Evolutionary conservation across 345 rosid genomes (phyloP).

Genomic region (Eucalyptus viminalis): DNA sequence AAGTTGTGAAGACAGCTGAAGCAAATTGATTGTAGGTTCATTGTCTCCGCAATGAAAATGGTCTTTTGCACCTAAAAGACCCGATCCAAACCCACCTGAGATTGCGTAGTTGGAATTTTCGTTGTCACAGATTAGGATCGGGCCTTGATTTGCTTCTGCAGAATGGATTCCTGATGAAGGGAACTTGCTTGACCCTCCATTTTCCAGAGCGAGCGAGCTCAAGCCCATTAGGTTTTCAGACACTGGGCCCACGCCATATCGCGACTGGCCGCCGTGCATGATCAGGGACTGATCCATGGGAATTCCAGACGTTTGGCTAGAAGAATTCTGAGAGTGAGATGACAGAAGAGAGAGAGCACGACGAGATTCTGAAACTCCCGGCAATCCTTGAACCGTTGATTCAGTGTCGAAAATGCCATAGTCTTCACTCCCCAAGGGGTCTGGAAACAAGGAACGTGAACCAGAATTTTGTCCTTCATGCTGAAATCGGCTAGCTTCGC

Average conservation of each 20-base stretch:
- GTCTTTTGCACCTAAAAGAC: conserved; percentile 7
- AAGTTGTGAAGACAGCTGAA: conserved; percentile 42
- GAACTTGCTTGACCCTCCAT: neutral
- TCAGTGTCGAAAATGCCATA: conserved; percentile 5
- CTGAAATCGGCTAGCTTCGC: conserved; percentile 1
- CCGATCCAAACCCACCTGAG: conserved; percentile 6
- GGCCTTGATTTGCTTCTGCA: neutral
- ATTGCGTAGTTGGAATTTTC: neutral
- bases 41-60: conserved; percentile 4
- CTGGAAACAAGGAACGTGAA: conserved; percentile 16
- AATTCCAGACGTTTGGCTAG: conserved; percentile 22
- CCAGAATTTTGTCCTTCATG: conserved; percentile 8
- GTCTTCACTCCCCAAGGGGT: conserved; percentile 23
- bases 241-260: conserved; percentile 1
- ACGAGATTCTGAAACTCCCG: conserved; percentile 34
- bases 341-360: conserved; percentile 99
- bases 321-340: conserved; percentile 36
- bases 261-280: neutral
- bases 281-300: conserved; percentile 14
- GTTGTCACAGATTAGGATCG: neutral
- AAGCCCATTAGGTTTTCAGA: conserved; percentile 6
- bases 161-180: neutral
- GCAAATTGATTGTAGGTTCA: conserved; percentile 29
- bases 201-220: neutral
- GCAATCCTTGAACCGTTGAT: conserved; percentile 24